Percentiles rank a stretch among this genome's conserved stretches.
Evolutionary conservation across 345 rosid genomes (phyloP).

Genomic region (Dovyalis caffra): DNA sequence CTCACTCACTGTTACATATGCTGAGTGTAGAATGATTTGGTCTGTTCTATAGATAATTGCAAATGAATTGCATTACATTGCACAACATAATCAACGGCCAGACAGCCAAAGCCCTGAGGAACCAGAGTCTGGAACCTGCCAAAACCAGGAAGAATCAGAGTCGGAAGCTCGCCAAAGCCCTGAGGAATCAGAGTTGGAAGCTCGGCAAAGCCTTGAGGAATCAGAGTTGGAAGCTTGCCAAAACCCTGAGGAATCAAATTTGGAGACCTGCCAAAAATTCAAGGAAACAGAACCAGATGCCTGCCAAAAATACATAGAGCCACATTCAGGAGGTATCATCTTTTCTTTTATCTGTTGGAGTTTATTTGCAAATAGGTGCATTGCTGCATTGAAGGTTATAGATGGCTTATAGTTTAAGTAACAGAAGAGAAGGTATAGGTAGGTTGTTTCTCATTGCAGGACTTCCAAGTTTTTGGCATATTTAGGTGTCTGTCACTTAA

Average conservation of each 20-base stretch:
- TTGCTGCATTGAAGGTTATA: background rate
- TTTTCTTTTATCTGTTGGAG: background rate
- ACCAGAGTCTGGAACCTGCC: background rate
- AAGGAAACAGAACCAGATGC: background rate
- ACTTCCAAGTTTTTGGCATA: background rate
- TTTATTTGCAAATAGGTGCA: background rate
- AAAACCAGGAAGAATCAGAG: background rate
- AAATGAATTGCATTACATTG: conserved; percentile 48
- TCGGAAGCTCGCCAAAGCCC: background rate
- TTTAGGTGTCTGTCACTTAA: background rate
- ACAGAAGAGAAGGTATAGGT: background rate
- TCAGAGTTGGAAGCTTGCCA: no score
- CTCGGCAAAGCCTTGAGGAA: background rate
- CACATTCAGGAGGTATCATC: conserved; percentile 32
- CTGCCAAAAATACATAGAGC: background rate
- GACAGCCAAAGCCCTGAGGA: conserved; percentile 19
- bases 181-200: background rate
- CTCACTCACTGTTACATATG: background rate
- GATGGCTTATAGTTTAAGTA: background rate
- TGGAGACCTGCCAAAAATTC: background rate
- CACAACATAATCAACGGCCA: conserved; percentile 26
- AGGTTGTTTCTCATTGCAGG: background rate
- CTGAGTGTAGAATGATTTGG: background rate
- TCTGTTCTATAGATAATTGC: conserved; percentile 51
- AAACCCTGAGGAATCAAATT: no score